Percentiles rank a stretch among this genome's conserved stretches.
phyloP scores from a whole-genome alignment of 2,329 filamentous ascomycete species.

The Fusarium metavorans region DNA sequence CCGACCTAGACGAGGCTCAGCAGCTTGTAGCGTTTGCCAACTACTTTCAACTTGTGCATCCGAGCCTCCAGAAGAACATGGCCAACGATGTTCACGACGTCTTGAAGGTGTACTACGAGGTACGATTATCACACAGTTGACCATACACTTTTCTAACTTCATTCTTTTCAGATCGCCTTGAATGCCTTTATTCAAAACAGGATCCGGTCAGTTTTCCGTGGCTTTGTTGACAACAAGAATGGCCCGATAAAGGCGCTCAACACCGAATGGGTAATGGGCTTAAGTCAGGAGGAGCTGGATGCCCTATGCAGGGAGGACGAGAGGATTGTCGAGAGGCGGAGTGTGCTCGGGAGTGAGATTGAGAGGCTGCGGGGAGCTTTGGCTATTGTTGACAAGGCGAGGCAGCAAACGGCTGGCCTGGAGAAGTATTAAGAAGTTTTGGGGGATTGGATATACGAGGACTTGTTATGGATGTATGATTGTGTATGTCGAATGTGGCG shows the following conservation, averaged over 20 bases:
- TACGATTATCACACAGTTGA: conserved; percentile 11
- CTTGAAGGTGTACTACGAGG: conserved; percentile 53
- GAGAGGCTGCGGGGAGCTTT: conserved; percentile 28
- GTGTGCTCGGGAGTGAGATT: conserved; percentile 33
- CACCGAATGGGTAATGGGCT: conserved; percentile 11
- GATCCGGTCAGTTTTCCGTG: conserved; percentile 16
- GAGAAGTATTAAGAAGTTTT: not conserved
- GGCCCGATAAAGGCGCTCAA: conserved; percentile 35
- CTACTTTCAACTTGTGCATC: conserved; percentile 23
- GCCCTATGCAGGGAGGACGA: conserved; percentile 32
- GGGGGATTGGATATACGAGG: not conserved
- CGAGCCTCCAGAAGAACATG: conserved; percentile 42
- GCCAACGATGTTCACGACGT: conserved; percentile 51
- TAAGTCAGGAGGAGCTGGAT: conserved; percentile 26
- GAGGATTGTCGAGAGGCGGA: conserved; percentile 21
- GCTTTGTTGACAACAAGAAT: conserved; percentile 26
- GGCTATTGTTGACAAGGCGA: conserved; percentile 35
- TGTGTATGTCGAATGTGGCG: not conserved
- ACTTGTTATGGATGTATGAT: not conserved
- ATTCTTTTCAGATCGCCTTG: conserved; percentile 8
- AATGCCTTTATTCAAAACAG: conserved; percentile 45
- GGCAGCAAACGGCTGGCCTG: conserved; percentile 8
- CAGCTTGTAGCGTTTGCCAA: not conserved
- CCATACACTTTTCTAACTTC: not conserved
- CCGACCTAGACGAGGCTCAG: not conserved